phyloP scores from a whole-genome alignment of 164 flowering plant genomes.

The Tinospora cordifolia region DNA sequence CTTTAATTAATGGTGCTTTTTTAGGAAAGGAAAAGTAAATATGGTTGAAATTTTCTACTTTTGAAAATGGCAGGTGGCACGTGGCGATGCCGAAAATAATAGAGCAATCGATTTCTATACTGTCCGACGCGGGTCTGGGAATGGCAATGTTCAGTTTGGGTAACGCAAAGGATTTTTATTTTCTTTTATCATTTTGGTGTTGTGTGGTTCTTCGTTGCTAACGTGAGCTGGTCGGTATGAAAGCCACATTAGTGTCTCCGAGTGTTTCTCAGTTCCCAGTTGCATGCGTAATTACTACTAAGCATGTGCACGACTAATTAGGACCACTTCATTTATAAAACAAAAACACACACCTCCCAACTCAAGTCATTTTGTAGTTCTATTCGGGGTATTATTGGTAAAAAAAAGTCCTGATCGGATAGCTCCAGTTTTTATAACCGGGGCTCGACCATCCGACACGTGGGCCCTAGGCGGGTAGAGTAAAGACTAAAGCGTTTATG shows the following conservation, averaged over 20 bases:
- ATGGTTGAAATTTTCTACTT: neutral
- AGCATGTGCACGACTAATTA: neutral
- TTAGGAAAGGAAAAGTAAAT: too few relatives aligned
- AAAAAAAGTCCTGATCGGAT: neutral
- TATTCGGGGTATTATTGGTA: neutral
- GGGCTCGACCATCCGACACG: neutral
- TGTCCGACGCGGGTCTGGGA: constrained; percentile 86
- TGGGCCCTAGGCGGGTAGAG: neutral
- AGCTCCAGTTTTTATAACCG: neutral
- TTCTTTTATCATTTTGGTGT: neutral
- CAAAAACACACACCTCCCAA: too few relatives aligned
- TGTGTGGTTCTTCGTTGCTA: neutral
- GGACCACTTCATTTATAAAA: neutral
- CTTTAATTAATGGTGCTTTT: too few relatives aligned
- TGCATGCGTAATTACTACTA: neutral
- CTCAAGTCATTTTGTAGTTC: neutral
- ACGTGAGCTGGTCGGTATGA: neutral
- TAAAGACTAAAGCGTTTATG: neutral
- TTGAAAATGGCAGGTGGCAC: constrained; percentile 46
- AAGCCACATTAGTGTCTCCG: constrained; percentile 7
- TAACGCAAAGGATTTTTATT: constrained; percentile 11
- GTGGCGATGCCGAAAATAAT: constrained; percentile 72
- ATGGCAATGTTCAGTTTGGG: constrained; percentile 98
- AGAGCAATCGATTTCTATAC: constrained; percentile 56
- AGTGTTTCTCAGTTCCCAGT: neutral